Evolutionary conservation across 148 eudicot genomes (phyloP), one percentile per base, ranked within the genome.

Genomic region (Vaccinium corymbosum): DNA sequence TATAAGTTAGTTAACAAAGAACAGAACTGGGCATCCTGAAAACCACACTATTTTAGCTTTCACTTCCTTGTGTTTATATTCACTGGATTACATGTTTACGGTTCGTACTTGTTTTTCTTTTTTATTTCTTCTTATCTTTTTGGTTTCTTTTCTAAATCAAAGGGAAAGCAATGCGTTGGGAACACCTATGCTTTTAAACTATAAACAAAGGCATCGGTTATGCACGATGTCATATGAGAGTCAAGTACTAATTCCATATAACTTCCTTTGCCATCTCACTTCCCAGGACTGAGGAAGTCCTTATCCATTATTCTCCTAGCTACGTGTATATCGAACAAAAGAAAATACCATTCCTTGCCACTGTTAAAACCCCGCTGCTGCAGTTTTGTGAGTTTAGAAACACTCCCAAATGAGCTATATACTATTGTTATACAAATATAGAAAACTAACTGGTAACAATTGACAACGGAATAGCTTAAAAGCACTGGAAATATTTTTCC

Each of bases 11-110:
- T 78, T 25, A 25, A 78, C 15, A 20, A 61, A 78, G 61, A 15
- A 78, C 22, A 78, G 16, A 77, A 77, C 32, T 77, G 59, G 80
- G 80, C 59, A 76, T 12, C 56, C 53, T 75, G 27, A 46, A 76
- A 20, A 76, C 22, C 32, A 2, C 57, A 50, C 35, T 2, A 32
- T 1, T 50, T 3, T 11, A 50, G 0, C 35, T 32, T 32, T 32
- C 35, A 32, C 35, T 32, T 32, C 35, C 35, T 32, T 32, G 3
- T 32, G 35, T 32, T 32, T 19, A 48, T 5, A 76, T 0, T 42
- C 16, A 17, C 7, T 15, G 20, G 17, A 38, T 72, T 19, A 17
- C 7, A 74, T 42, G 46, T 74, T 16, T 20, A 74, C 51, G 8
- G 0, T 35, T 46, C 22, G 42, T 19, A 38, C 2, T 19, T 38